A percentile compares a stretch with the other conserved stretches of the same genome.
Conservation (phyloP, 345 rosid genomes). For the Mangifera indica region DNA sequence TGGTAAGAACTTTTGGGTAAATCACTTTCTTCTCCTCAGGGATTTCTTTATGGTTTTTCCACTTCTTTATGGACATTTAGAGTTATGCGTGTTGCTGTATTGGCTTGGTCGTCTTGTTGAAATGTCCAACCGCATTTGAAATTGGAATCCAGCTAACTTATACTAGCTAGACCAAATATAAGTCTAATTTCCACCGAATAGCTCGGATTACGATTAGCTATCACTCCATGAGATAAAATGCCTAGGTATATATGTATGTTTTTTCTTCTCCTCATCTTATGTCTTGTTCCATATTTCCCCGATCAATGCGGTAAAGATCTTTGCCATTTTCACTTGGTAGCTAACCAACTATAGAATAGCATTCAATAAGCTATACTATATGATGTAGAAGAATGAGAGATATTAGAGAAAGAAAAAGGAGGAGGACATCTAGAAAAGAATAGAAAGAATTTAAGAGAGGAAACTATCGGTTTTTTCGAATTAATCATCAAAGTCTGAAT, state of each 20-base stretch:
- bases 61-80: background rate
- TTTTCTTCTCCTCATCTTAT: conserved; percentile 2
- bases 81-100: background rate
- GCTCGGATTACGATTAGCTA: background rate
- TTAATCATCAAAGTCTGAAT: too few relatives aligned
- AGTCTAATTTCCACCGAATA: background rate
- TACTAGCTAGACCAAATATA: background rate
- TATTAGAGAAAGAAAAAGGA: too few relatives aligned
- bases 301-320: background rate
- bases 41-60: background rate
- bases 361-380: background rate
- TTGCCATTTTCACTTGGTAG: background rate
- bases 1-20: conserved; percentile 86
- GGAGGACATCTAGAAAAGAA: too few relatives aligned
- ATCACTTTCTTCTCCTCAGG: background rate
- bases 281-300: background rate
- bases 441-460: too few relatives aligned
- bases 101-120: background rate
- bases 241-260: too few relatives aligned
- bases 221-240: background rate
- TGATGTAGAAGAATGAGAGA: too few relatives aligned
- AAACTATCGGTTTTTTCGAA: too few relatives aligned
- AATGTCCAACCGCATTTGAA: background rate
- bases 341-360: background rate
- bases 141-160: background rate